These are phyloP conservation scores for Closterium sp. DNA, from an alignment of 139 green algal species.

Conservation along the genomic window DNA sequence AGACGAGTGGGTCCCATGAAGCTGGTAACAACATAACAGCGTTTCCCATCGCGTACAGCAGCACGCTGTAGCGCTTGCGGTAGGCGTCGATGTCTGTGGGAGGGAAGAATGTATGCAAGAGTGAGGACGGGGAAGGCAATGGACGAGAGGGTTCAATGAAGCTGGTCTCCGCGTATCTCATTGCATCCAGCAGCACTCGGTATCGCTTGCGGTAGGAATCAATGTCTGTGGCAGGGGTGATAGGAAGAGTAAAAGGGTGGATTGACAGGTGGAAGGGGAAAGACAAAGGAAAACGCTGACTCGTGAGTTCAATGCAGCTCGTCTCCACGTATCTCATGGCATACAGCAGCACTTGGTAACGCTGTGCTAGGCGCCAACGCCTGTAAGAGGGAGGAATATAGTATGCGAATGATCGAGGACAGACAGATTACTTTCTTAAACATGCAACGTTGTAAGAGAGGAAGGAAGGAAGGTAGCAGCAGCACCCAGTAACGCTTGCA, in stretches of 20 bases:
- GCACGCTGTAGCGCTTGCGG: constrained; percentile 22
- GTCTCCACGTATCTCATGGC: constrained; percentile 53
- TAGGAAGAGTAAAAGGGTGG: neutral
- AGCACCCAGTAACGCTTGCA: too few species aligned
- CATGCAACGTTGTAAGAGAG: too few species aligned
- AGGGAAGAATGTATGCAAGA: too few species aligned
- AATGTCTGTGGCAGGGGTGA: constrained; percentile 22
- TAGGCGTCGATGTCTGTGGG: constrained; percentile 37
- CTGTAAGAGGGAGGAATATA: constrained; percentile 31
- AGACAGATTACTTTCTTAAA: too few species aligned
- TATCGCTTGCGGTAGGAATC: constrained; percentile 39
- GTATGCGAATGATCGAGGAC: too few species aligned
- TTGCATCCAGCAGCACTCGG: constrained; percentile 36
- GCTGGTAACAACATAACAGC: too few species aligned
- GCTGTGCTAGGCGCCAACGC: constrained; percentile 18
- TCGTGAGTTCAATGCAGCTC: constrained; percentile 22
- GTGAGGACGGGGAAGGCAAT: neutral
- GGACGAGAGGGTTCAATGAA: neutral
- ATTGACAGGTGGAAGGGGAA: neutral
- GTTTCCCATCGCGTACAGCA: constrained; percentile 40
- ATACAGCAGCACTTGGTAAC: constrained; percentile 40
- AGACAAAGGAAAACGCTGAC: too few species aligned
- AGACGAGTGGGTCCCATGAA: neutral
- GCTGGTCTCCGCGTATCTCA: constrained; percentile 51
- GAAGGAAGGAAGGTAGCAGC: too few species aligned